Base-by-base conservation (phyloP, 352 stramenopile genomes). In the Phytophthora kernoviae region DNA sequence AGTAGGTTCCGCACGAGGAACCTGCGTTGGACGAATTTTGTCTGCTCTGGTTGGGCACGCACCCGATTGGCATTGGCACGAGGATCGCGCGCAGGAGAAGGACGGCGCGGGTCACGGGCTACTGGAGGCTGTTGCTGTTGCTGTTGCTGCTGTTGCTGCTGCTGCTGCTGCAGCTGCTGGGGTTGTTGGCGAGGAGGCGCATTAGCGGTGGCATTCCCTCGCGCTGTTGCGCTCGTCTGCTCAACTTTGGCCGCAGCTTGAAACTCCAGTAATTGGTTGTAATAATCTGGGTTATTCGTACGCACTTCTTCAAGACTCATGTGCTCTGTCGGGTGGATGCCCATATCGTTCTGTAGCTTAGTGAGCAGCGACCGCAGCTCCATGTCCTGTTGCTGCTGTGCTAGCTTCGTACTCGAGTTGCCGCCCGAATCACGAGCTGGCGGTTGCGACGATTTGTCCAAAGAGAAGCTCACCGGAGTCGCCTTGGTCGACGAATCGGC, bases 301-400 rank as follows among this genome's bases (percentile, higher is more conserved):
- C 84, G 82, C 58, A 95, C 87, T 79, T 95, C 81, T 56, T 95
- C 87, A 26, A 95, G 70, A 49, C 79, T 85, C 73, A 95, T 85
- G 66, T 95, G 87, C 58, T 93, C 77, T 1, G 84, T 92, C 41
- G 87, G 87, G 56, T 95, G 87, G 51, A 95, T 93, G 2, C 76
- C 81, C 81, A 94, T 93, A 39, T 95, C 87, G 42, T 93, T 95
- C 65, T 95, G 87, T 22, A 95, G 67, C 62, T 87, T 80, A n/a
- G 84, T 93, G 18, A 95, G 70, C 39, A 95, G 72, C 9, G 77
- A 81, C 3, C 87, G 82, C 26, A 95, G 68, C 61, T 91, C 84
- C 79, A 93, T 83, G 50, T 95, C 86, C 36, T 90, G 68, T 37
- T 87, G 69, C 45, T 81, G 70, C 24, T 77, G 55, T 2, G 43